Evolutionary conservation across 148 eudicot species (phyloP).

Genomic region (Vaccinium macrocarpon): DNA sequence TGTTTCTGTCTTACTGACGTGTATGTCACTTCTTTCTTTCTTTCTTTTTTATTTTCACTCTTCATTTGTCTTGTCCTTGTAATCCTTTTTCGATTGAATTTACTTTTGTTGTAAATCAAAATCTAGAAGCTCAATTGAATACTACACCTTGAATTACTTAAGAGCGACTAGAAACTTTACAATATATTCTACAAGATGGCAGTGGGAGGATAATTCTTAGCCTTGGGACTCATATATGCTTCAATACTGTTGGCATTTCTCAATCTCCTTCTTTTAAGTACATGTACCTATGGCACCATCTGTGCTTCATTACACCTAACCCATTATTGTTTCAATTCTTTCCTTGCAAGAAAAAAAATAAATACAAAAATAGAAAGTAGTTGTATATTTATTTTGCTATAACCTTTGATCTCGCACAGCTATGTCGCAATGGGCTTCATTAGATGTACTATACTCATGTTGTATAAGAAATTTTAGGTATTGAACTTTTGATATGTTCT

Average conservation of each 20-base stretch:
- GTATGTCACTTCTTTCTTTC: neutral
- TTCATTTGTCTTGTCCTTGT: neutral
- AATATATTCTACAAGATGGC: neutral
- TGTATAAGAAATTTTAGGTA: too few species aligned
- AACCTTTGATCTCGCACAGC: too few species aligned
- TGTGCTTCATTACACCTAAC: too few species aligned
- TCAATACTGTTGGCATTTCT: constrained; percentile 7
- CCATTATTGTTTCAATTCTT: too few species aligned
- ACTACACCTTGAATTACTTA: neutral
- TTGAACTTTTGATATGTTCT: too few species aligned
- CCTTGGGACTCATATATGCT: neutral
- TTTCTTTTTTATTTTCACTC: neutral
- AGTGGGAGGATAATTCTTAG: neutral
- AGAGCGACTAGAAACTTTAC: neutral
- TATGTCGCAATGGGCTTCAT: too few species aligned
- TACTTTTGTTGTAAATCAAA: neutral
- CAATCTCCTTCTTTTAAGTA: neutral
- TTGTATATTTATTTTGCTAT: too few species aligned
- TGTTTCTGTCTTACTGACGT: neutral
- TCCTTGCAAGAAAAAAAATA: too few species aligned
- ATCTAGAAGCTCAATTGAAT: neutral
- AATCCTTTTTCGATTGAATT: neutral
- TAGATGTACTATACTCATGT: too few species aligned
- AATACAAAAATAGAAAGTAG: too few species aligned
- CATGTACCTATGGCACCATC: too few species aligned